Conservation (phyloP, 257 asterid genomes). For the Solanum gandarillasii region DNA sequence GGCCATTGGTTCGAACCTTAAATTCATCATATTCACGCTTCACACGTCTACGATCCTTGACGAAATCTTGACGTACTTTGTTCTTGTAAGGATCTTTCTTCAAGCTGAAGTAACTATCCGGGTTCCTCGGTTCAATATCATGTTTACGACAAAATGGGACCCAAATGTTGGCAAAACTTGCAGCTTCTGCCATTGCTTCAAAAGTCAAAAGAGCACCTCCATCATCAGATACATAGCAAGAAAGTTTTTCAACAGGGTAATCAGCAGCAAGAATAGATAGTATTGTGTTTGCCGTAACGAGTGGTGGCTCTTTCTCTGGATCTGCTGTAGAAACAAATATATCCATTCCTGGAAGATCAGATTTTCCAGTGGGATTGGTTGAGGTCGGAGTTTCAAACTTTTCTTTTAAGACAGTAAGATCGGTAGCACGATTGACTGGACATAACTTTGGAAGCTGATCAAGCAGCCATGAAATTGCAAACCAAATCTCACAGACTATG, state of each 20-base stretch:
- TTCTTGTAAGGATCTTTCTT: slow-evolving; percentile 77
- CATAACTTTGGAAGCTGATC: slow-evolving; percentile 82
- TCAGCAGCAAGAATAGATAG: slow-evolving; percentile 82
- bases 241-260: slow-evolving; percentile 77
- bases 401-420: slow-evolving; percentile 60
- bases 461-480: slow-evolving; percentile 87
- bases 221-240: slow-evolving; percentile 90
- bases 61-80: slow-evolving; percentile 68
- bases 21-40: slow-evolving; percentile 90
- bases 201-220: slow-evolving; percentile 85
- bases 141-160: slow-evolving; percentile 85
- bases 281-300: slow-evolving; percentile 77
- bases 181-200: slow-evolving; percentile 98
- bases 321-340: slow-evolving; percentile 83
- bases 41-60: slow-evolving; percentile 75
- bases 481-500: slow-evolving; percentile 72
- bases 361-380: slow-evolving; percentile 61
- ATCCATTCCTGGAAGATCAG: slow-evolving; percentile 84
- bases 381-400: slow-evolving; percentile 63
- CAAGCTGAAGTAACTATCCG: slow-evolving; percentile 70
- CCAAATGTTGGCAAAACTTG: slow-evolving; percentile 83
- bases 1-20: slow-evolving; percentile 76
- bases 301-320: slow-evolving; percentile 91
- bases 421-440: slow-evolving; percentile 78
- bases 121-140: slow-evolving; percentile 70